Evolutionary conservation across 2,329 filamentous ascomycete genomes (phyloP), one percentile per base, ranked within the genome.

Genomic region (Colletotrichum gloeosporioides): DNA sequence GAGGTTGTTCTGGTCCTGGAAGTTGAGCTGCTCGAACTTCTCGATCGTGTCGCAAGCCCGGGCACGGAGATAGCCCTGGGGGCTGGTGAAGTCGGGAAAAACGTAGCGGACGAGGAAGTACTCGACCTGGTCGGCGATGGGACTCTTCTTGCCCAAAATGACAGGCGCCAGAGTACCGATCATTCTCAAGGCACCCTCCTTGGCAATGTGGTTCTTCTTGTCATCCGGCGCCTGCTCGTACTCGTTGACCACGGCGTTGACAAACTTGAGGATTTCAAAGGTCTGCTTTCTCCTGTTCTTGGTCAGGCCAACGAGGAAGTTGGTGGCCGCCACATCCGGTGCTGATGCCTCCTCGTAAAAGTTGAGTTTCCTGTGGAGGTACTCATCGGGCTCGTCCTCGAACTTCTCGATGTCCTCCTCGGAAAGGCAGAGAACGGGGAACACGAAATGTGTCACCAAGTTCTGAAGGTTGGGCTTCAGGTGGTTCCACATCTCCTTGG

Each of bases 51-150:
- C 96, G 86, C 97, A 99, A 79, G 97, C 97, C 78, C 97, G 94
- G 39, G 97, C 97, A 73, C 97, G 94, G 65, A 99, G 92, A 87
- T 96, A 99, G 44, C 96, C 97, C 82, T 98, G 95, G 16, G 92
- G 90, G 86, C 95, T 99, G 80, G 95, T 93, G 89, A 99, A 99
- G 82, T 99, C 97, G 63, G 97, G 97, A 89, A 99, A 99, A 73
- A 99, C 97, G 82, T 99, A 98, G 82, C 96, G 95, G 69, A 99
- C 96, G 79, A 99, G 94, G 89, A 99, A 99, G 85, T 98, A 98
- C 85, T 99, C 97, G 73, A 99, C 96, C 85, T 99, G 96, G 82
- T 98, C 95, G 44, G 96, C 97, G 79, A 99, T 98, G 2, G 97
- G 97, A 82, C 96, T 98, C 90, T 99, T 99, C 90, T 99, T 99